Evolutionary conservation across 164 flowering plant genomes (phyloP).

Genomic region (Vitis amurensis): DNA sequence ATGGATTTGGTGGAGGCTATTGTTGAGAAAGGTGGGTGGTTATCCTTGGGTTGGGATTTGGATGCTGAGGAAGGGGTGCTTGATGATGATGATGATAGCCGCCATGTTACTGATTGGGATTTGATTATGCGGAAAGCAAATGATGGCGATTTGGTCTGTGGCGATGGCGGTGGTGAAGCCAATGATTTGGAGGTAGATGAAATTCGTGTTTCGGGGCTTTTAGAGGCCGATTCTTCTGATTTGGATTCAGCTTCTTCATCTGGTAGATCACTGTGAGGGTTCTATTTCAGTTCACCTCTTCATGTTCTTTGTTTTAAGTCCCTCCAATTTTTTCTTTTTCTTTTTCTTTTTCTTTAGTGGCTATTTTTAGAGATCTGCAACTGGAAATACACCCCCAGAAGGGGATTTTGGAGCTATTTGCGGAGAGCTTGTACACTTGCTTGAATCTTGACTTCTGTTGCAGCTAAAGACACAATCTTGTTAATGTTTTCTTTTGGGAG

Average conservation of each 20-base stretch:
- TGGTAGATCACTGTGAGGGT: slow-evolving; percentile 54
- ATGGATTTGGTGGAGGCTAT: slow-evolving; percentile 73
- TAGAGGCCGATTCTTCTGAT: slow-evolving; percentile 14
- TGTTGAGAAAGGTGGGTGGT: slow-evolving; percentile 73
- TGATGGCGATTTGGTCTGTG: not conserved
- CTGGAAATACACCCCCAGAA: too few relatives aligned
- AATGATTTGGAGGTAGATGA: slow-evolving; percentile 14
- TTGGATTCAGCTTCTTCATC: slow-evolving; percentile 36
- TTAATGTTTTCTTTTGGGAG: not conserved
- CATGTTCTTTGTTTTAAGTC: not conserved
- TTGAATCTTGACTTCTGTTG: too few relatives aligned
- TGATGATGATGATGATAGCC: slow-evolving; percentile 20
- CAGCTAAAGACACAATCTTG: not conserved
- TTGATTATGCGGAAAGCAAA: not conserved
- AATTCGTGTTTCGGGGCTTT: slow-evolving; percentile 8
- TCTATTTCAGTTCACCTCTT: slow-evolving; percentile 5
- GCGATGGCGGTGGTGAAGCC: slow-evolving; percentile 12
- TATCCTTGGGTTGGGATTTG: slow-evolving; percentile 73
- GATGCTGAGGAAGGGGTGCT: not conserved
- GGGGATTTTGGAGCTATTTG: not conserved
- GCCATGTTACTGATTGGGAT: slow-evolving; percentile 16
- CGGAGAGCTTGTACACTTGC: too few relatives aligned
- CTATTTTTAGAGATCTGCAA: too few relatives aligned
- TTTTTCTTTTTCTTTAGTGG: not conserved
- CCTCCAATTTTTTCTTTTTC: not conserved